phyloP scores from a whole-genome alignment of 1,284 basidiomycete species.

The Erythrobasidium hasegawianum region DNA sequence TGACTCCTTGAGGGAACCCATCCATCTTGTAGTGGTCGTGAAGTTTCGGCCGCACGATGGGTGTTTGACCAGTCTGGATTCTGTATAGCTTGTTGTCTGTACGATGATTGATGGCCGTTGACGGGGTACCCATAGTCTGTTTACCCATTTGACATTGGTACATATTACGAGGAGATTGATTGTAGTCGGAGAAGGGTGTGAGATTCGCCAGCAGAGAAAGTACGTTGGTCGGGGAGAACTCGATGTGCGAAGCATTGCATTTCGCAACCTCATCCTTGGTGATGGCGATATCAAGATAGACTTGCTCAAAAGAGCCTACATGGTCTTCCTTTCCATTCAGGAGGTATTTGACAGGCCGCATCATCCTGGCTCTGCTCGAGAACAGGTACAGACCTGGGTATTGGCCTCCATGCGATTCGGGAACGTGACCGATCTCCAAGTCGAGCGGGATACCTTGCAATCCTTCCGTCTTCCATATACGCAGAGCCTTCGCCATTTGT shows the following conservation, averaged over 20 bases:
- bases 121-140: constrained; percentile 98
- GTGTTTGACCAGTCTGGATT: constrained; percentile 90
- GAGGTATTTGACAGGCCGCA: constrained; percentile 93
- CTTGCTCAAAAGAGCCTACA: constrained; percentile 96
- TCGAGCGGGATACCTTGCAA: constrained; percentile 80
- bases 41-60: constrained; percentile 84
- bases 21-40: constrained; percentile 99
- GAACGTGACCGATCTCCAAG: constrained; percentile 91
- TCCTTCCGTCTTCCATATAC: constrained; percentile 93
- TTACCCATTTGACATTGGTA: constrained; percentile 88
- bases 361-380: constrained; percentile 83
- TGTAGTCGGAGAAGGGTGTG: constrained; percentile 82
- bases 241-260: constrained; percentile 83
- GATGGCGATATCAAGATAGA: constrained; percentile 98
- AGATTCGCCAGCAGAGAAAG: constrained; percentile 68
- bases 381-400: constrained; percentile 97
- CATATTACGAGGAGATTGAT: constrained; percentile 65
- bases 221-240: constrained; percentile 92
- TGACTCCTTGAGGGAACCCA: constrained; percentile 95
- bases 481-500: constrained; percentile 75
- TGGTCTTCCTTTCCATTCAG: constrained; percentile 81
- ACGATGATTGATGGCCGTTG: constrained; percentile 80
- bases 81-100: constrained; percentile 99
- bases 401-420: constrained; percentile 84
- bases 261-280: constrained; percentile 81